phyloP scores from a whole-genome alignment of 495 filamentous ascomycete genomes.

The Cairneyella variabilis region DNA sequence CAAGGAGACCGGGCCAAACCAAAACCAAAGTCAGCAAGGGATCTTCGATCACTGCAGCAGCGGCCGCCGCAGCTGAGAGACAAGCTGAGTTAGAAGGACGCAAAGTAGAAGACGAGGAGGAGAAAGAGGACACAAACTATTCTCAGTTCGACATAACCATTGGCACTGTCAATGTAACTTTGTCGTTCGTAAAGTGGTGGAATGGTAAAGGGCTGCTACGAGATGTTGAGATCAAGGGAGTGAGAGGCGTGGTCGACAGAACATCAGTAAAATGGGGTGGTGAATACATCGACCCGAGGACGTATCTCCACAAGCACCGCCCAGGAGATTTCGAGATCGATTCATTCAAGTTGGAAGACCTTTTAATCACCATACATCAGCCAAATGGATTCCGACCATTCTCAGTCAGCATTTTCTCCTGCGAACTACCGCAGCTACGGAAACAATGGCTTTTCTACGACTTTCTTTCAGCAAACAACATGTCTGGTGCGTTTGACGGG shows the following conservation, averaged over 20 bases:
- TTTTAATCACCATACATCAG: slow-evolving; percentile 89
- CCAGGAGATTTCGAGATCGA: slow-evolving; percentile 97
- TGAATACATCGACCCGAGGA: slow-evolving; percentile 77
- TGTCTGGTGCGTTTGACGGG: slow-evolving; percentile 93
- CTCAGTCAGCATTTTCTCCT: slow-evolving; percentile 90
- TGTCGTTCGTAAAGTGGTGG: slow-evolving; percentile 98
- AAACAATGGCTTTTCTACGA: slow-evolving; percentile 99
- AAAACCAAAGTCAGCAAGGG: slow-evolving; percentile 86
- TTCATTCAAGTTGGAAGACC: slow-evolving; percentile 90
- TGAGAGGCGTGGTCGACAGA: slow-evolving; percentile 93
- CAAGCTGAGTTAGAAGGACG: slow-evolving; percentile 41
- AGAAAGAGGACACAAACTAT: slow-evolving; percentile 90
- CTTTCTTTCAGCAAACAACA: slow-evolving; percentile 89
- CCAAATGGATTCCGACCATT: slow-evolving; percentile 88
- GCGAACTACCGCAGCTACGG: slow-evolving; percentile 85
- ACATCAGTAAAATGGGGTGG: slow-evolving; percentile 69
- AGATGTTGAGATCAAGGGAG: slow-evolving; percentile 90
- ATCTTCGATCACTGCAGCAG: slow-evolving; percentile 79
- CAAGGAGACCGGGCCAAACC: slow-evolving; percentile 76
- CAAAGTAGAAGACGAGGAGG: slow-evolving; percentile 29
- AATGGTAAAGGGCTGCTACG: slow-evolving; percentile 90
- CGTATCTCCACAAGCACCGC: slow-evolving; percentile 79
- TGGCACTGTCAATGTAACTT: slow-evolving; percentile 89
- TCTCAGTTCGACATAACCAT: slow-evolving; percentile 96
- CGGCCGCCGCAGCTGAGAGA: slow-evolving; percentile 75